Conservation (phyloP, 768 basidiomycete species). For the Auricularia sp. region DNA sequence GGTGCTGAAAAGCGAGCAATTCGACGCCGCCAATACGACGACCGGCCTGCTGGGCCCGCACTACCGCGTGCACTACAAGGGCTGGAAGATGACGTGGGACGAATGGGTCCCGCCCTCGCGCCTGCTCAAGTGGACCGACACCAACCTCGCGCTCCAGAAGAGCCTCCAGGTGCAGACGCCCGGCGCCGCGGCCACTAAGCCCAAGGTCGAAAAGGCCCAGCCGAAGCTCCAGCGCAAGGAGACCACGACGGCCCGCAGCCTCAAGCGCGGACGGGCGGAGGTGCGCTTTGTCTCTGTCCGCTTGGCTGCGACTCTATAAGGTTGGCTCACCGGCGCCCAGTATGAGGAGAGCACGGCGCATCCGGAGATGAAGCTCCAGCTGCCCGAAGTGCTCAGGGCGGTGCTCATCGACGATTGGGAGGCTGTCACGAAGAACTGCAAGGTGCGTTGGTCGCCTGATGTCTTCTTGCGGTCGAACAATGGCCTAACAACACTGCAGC, state of each 20-base stretch:
- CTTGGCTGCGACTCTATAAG: background rate
- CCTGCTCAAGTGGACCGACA: constrained; percentile 76
- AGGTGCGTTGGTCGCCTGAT: constrained; percentile 37
- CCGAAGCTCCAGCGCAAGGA: constrained; percentile 16
- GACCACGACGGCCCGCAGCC: constrained; percentile 28
- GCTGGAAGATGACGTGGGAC: constrained; percentile 99
- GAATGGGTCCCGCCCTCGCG: constrained; percentile 86
- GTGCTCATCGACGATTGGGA: constrained; percentile 97
- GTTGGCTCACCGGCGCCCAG: constrained; percentile 12
- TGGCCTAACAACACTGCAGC: constrained; percentile 31
- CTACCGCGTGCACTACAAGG: constrained; percentile 97
- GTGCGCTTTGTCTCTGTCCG: constrained; percentile 25
- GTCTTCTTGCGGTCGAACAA: no score
- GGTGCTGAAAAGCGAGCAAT: constrained; percentile 58
- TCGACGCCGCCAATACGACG: constrained; percentile 52
- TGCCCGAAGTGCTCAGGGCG: constrained; percentile 84
- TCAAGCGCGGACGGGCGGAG: constrained; percentile 67
- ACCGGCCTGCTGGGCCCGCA: constrained; percentile 61
- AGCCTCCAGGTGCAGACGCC: constrained; percentile 32
- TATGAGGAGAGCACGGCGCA: constrained; percentile 71
- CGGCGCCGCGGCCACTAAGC: constrained; percentile 6
- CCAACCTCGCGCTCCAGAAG: constrained; percentile 71
- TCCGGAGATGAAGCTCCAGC: constrained; percentile 81
- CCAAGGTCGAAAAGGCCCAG: constrained; percentile 26
- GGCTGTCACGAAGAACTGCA: constrained; percentile 86